phyloP scores from a whole-genome alignment of 2,329 filamentous ascomycete genomes.

The Scopulariopsis brevicaulis region DNA sequence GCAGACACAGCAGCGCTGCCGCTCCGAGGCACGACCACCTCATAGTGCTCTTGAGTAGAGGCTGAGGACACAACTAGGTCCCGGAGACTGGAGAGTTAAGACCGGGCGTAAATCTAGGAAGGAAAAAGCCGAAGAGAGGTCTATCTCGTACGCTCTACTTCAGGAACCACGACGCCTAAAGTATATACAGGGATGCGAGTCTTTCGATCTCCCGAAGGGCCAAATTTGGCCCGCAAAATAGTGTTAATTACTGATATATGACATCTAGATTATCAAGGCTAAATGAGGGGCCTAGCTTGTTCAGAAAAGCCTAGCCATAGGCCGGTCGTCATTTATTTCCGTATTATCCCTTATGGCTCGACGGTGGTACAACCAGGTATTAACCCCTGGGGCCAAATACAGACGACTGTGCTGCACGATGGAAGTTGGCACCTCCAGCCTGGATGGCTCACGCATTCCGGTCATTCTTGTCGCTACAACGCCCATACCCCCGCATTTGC shows the following conservation, averaged over 20 bases:
- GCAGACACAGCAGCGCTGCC: not conserved
- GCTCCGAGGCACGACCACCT: not conserved
- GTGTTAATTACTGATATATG: not conserved
- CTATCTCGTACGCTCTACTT: not conserved
- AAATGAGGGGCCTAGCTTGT: not conserved
- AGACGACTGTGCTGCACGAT: not conserved
- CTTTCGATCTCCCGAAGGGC: not conserved
- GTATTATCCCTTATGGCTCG: not conserved
- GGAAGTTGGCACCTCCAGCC: not conserved
- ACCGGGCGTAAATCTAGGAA: not conserved
- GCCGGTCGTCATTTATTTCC: not conserved
- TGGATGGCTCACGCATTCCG: not conserved
- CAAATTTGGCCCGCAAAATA: too few species aligned
- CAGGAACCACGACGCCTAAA: not conserved
- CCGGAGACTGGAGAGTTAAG: not conserved
- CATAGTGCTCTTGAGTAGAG: not conserved
- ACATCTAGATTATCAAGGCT: not conserved
- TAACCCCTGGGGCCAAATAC: not conserved
- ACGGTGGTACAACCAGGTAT: not conserved
- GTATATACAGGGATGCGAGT: not conserved
- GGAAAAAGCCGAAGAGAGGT: not conserved
- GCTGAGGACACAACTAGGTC: too few species aligned
- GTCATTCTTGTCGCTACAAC: not conserved
- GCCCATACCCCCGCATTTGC: not conserved
- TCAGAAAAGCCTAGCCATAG: not conserved